A percentile compares a stretch with the other conserved stretches of the same genome.
Conservation (phyloP, 768 basidiomycete genomes). For the Zangia roseola region DNA sequence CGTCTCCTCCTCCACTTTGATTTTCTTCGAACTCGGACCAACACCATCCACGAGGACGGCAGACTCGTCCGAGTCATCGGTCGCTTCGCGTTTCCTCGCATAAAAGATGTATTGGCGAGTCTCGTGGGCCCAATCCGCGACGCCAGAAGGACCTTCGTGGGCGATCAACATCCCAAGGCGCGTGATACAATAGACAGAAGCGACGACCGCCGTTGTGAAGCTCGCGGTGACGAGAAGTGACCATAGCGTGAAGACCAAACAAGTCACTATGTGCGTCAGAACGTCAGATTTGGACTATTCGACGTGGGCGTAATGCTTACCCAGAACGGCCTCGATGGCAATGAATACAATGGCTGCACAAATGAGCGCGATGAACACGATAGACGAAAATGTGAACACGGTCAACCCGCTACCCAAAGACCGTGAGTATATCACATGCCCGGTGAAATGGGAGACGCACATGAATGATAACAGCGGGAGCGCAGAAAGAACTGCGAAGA, state of each 20-base stretch:
- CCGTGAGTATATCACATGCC: conserved; percentile 6
- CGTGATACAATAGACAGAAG: conserved; percentile 32
- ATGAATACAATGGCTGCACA: conserved; percentile 33
- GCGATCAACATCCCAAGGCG: conserved; percentile 37
- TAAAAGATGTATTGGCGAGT: conserved; percentile 23
- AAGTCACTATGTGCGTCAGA: conserved; percentile 25
- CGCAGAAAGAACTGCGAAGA: conserved; percentile 38
- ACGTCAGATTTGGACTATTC: neutral
- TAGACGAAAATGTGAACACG: conserved; percentile 36
- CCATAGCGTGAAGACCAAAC: conserved; percentile 34
- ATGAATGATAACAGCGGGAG: conserved; percentile 37
- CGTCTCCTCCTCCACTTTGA: conserved; percentile 23
- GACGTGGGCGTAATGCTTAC: conserved; percentile 16
- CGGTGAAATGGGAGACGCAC: conserved; percentile 29
- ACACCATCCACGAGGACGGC: conserved; percentile 22
- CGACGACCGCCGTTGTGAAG: conserved; percentile 31
- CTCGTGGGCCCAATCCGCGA: conserved; percentile 31
- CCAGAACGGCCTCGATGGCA: conserved; percentile 27
- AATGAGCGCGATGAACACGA: conserved; percentile 37
- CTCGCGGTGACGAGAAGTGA: conserved; percentile 33
- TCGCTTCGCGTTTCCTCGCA: conserved; percentile 13
- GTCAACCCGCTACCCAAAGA: conserved; percentile 26
- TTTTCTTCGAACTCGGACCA: conserved; percentile 15
- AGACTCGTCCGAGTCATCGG: conserved; percentile 27
- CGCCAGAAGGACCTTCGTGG: conserved; percentile 31